Base-by-base conservation (phyloP, 1,284 basidiomycete genomes). In the Leccinum glutinopallens region DNA sequence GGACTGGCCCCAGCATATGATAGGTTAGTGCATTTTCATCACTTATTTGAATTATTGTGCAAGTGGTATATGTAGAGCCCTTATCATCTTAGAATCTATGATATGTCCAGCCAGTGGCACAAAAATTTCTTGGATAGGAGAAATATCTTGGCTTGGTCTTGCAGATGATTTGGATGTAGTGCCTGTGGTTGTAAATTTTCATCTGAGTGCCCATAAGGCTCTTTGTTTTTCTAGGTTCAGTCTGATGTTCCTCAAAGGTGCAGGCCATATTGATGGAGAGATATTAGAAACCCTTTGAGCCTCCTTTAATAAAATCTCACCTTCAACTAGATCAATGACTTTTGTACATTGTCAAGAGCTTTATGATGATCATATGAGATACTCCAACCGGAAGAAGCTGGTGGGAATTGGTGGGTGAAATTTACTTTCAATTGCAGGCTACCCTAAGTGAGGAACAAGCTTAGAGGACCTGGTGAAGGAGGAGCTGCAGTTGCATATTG, bases 1-100 rank as follows among this genome's bases (percentile, higher is more conserved):
- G n/a, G n/a, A n/a, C n/a, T n/a, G n/a, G n/a, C n/a, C n/a, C n/a
- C n/a, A n/a, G n/a, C n/a, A n/a, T n/a, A n/a, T n/a, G n/a, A n/a
- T n/a, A n/a, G n/a, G n/a, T n/a, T n/a, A n/a, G n/a, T n/a, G n/a
- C n/a, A n/a, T n/a, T n/a, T n/a, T n/a, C n/a, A n/a, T n/a, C n/a
- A n/a, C n/a, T n/a, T n/a, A n/a, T n/a, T n/a, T n/a, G n/a, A n/a
- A n/a, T n/a, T n/a, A n/a, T n/a, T n/a, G n/a, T n/a, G n/a, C n/a
- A 61, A 4, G 63, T n/a, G n/a, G 56, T 8, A 39, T 70, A 13
- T 5, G 32, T 25, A 55, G 17, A 1, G 60, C 60, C 2, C 6
- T 70, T 0, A 54, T 68, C 3, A 64, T 68, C 7, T 70, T n/a
- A n/a, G n/a, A n/a, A n/a, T n/a, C n/a, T n/a, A 70, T 62, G 69